Conservation (phyloP, 345 rosid genomes). For the Triadica sebifera region DNA sequence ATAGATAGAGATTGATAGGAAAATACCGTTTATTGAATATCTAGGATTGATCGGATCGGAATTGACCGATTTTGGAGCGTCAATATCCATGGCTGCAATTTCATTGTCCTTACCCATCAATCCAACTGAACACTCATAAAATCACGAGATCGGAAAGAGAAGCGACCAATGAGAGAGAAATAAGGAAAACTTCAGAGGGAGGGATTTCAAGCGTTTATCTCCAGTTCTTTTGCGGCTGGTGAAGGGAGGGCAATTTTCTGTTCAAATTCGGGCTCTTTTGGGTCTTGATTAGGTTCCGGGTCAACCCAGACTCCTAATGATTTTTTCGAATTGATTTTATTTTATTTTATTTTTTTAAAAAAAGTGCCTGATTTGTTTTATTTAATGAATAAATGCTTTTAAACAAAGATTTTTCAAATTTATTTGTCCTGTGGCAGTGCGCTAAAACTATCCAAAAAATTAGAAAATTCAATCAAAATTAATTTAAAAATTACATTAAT, state of each 20-base stretch:
- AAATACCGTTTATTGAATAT: constrained; percentile 74
- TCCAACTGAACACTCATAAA: not conserved
- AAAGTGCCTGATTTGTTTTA: not conserved
- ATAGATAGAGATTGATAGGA: not conserved
- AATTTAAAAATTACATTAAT: no score
- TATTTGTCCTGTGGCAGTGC: no score
- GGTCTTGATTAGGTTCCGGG: not conserved
- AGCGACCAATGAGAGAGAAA: not conserved
- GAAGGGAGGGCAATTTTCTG: not conserved
- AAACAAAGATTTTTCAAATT: no score
- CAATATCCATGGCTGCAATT: constrained; percentile 62
- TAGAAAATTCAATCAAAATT: no score
- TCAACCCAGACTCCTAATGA: not conserved
- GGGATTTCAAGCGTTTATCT: not conserved
- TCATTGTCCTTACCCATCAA: constrained; percentile 45
- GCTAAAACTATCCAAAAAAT: no score
- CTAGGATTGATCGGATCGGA: constrained; percentile 61
- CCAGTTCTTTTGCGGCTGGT: not conserved
- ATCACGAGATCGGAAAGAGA: not conserved
- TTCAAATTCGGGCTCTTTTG: not conserved
- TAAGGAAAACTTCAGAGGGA: not conserved
- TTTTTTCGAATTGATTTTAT: no score
- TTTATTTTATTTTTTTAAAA: no score
- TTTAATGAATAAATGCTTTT: not conserved
- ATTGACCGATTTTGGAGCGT: constrained; percentile 46